Conservation (phyloP, 208 protist genomes). For the Leishmania aethiopica region DNA sequence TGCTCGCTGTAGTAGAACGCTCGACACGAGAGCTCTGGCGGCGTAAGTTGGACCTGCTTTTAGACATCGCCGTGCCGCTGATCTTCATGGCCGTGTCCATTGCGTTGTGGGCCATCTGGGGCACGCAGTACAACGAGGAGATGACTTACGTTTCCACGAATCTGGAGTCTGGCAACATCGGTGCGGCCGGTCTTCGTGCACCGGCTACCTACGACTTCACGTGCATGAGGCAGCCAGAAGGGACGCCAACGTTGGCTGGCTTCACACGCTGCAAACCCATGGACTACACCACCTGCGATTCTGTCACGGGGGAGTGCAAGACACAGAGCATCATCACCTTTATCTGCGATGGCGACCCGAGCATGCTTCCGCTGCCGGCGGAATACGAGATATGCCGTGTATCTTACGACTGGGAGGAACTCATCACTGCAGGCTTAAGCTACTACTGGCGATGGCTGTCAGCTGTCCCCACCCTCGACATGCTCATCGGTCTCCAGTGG, state of each 20-base stretch:
- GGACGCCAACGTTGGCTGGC: neutral
- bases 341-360: slow-evolving; percentile 36
- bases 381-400: slow-evolving; percentile 14
- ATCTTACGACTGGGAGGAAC: neutral
- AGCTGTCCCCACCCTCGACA: slow-evolving; percentile 41
- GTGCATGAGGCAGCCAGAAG: slow-evolving; percentile 14
- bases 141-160: slow-evolving; percentile 12
- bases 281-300: neutral
- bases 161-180: neutral
- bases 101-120: slow-evolving; percentile 36
- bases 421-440: slow-evolving; percentile 3
- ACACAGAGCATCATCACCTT: neutral
- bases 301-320: neutral
- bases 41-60: slow-evolving; percentile 21
- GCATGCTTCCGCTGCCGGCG: slow-evolving; percentile 21
- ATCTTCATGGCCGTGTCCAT: slow-evolving; percentile 47
- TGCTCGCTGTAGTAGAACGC: slow-evolving; percentile 38
- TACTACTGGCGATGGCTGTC: slow-evolving; percentile 19
- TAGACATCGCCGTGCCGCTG: slow-evolving; percentile 46
- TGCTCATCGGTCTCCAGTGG: slow-evolving; percentile 55
- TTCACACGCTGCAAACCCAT: neutral
- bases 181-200: slow-evolving; percentile 8
- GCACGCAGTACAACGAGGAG: slow-evolving; percentile 12
- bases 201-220: slow-evolving; percentile 17
- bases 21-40: slow-evolving; percentile 29